Evolutionary conservation across 23 red algal species (phyloP).

Genomic region (Gracilaria caudata): DNA sequence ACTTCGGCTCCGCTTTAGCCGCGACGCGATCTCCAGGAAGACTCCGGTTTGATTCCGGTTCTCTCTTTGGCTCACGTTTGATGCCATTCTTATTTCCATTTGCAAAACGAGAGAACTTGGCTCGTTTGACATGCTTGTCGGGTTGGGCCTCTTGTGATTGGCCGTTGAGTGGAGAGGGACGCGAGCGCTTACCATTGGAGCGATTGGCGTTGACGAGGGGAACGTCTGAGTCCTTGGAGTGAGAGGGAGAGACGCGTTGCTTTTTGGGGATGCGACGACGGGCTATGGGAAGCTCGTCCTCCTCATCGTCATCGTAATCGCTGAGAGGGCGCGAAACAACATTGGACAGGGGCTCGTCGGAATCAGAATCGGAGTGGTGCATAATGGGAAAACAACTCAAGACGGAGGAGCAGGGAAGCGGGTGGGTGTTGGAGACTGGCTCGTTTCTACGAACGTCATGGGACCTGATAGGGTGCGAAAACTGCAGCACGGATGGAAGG

Average conservation of each 20-base stretch:
- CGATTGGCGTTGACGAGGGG: not conserved
- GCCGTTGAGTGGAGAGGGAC: not conserved
- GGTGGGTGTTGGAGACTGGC: not conserved
- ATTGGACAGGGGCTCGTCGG: constrained; percentile 27
- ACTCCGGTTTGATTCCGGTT: not conserved
- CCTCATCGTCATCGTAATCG: constrained; percentile 36
- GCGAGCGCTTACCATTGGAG: constrained; percentile 34
- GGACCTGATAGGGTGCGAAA: constrained; percentile 17
- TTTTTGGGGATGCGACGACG: constrained; percentile 34
- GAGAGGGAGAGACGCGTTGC: constrained; percentile 30
- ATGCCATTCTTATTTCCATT: constrained; percentile 25
- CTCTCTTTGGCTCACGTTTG: constrained; percentile 3
- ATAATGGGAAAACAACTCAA: not conserved
- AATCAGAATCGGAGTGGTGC: constrained; percentile 14
- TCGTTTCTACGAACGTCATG: constrained; percentile 23
- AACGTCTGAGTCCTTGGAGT: constrained; percentile 11
- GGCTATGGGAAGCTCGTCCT: constrained; percentile 28
- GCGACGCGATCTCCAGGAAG: not conserved
- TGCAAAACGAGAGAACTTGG: constrained; percentile 5
- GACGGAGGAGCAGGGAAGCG: constrained; percentile 9
- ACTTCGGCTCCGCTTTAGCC: not conserved
- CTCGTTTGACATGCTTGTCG: not conserved
- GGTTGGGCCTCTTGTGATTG: not conserved
- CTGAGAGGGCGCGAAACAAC: constrained; percentile 11
- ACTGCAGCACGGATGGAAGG: not conserved